Evolutionary conservation across 768 basidiomycete genomes (phyloP), one percentile per base, ranked within the genome.

Genomic region (Pisolithus albus): DNA sequence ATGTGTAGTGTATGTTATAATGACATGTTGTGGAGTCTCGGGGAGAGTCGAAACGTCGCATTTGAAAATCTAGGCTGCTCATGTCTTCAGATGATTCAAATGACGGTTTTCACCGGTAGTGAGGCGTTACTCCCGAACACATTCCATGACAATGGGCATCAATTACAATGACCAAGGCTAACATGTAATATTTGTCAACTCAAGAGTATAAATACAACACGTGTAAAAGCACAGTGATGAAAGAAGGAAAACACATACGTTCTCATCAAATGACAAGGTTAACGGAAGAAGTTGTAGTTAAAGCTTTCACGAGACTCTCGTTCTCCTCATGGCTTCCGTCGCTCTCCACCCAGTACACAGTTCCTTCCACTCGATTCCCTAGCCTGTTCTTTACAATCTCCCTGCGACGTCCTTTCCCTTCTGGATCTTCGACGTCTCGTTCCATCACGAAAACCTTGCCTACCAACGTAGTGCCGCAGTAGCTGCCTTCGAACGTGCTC

Each of bases 401-500:
- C 4, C 76, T 65, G 30, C 34, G 58, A 41, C 76, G 70, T 7
- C 63, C 69, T 19, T 54, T 61, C 23, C 70, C 66, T 1, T 69
- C 59, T 19, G 74, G 70, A 45, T 71, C 70, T 47, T 65, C 67
- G 13, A 59, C 63, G 15, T 54, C 49, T 28, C 24, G 32, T 23
- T 24, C 51, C 15, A 51, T 40, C 16, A 75, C 59, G 7, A 23
- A 10, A 16, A 54, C 57, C 0, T 47, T 11, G 15, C 61, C 57
- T 53, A 66, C 52, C 26, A 65, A 47, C 1, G 67, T 68, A 28
- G 47, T 44, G 30, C 72, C 49, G n/a, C 52, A 52, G 60, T 75
- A 75, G 7, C 46, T 50, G 30, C 77, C 77, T 51, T 79, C 77
- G 53, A 67, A 79, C 8, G 24, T 26, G 23, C 15, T 23, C 6